phyloP scores from a whole-genome alignment of 257 asterid species.

The Forsythia viridissima region DNA sequence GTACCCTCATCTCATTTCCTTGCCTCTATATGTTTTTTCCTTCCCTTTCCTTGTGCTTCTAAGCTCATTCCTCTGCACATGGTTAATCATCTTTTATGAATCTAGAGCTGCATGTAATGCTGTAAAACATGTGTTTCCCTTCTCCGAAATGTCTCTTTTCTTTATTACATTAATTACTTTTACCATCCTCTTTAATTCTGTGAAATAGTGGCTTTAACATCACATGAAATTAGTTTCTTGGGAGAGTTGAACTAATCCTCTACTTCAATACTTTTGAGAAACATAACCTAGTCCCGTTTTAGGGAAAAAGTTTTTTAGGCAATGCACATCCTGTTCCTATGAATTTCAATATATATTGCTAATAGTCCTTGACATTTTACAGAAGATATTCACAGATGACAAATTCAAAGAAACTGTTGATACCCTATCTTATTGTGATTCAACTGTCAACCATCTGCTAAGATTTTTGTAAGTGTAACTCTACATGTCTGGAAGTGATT shows the following conservation, averaged over 20 bases:
- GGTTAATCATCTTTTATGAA: background rate
- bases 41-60: background rate
- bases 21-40: background rate
- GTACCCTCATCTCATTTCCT: background rate
- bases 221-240: background rate
- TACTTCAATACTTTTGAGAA: background rate
- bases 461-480: conserved; percentile 76
- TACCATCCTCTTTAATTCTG: no score
- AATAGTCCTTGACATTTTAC: conserved; percentile 55
- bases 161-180: no score
- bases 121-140: no score
- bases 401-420: conserved; percentile 69
- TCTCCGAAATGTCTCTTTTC: no score
- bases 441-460: conserved; percentile 63
- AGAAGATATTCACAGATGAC: conserved; percentile 66
- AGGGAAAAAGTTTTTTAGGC: background rate
- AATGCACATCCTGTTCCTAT: background rate
- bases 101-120: background rate
- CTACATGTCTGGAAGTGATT: conserved; percentile 14
- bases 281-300: background rate
- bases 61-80: background rate
- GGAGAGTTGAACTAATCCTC: background rate
- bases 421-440: conserved; percentile 54
- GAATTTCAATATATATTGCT: background rate
- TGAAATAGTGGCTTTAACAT: background rate